Base-by-base conservation (phyloP, 805 yeast species). In the Monosporozyma solicola region DNA sequence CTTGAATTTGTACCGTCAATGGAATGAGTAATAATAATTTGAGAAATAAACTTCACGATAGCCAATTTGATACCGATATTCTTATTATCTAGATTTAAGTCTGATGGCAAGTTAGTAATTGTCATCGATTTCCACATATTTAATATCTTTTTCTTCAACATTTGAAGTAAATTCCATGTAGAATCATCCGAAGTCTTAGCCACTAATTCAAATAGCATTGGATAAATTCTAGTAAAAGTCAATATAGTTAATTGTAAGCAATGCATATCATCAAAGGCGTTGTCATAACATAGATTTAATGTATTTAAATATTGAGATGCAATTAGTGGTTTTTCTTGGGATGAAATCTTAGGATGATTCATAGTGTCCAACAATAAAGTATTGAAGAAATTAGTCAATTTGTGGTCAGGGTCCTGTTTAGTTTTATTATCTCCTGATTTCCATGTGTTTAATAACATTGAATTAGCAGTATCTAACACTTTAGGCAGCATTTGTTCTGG, bases 1-100 rank as follows among this genome's bases (percentile, higher is more conserved):
- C 33, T 48, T 35, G 10, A 33, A 25, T 33, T 47, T 25, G 32
- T 33, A 22, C 24, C n/a, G 16, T 37, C 47, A 10, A 27, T 41
- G 27, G 81, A 68, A 54, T 84, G 89, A 1, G 79, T 75, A 37
- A 75, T 72, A 13, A 83, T 74, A 4, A 83, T 68, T 52, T 76
- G 76, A n/a, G 80, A 80, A 10, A 88, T 78, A 54, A 91, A 82
- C 67, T 85, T 87, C 51, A 84, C 72, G n/a, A 85, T 73, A 31
- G 91, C 83, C n/a, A 86, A 70, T 65, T 79, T 82, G 48, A 82
- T 72, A 13, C 85, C 81, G 41, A 82, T 67, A 48, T 81, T 77
- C 64, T 83, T 76, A 37, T 72, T 39, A 74, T 72, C 51, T 50
- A 47, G 27, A 32, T 47, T 46, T 32, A 57, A 35, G 37, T 51